Conservation (phyloP, 768 basidiomycete genomes). For the Tylopilus sp. region DNA sequence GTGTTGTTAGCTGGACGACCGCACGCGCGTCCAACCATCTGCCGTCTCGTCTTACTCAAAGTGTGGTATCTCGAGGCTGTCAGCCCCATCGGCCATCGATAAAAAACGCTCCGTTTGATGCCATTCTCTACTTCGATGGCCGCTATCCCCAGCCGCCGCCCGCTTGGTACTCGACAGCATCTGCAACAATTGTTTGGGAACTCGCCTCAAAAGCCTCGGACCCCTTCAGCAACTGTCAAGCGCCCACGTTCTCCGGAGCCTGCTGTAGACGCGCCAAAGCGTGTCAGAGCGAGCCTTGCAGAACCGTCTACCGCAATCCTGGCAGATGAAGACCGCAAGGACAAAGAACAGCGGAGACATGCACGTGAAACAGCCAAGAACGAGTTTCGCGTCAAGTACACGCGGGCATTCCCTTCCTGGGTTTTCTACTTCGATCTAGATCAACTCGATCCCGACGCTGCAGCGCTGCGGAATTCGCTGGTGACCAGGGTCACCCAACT, state of each 20-base stretch:
- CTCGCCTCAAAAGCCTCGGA: conserved; percentile 35
- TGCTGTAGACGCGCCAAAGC: conserved; percentile 40
- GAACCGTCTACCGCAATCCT: conserved; percentile 19
- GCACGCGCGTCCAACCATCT: not conserved
- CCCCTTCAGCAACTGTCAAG: conserved; percentile 36
- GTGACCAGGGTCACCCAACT: conserved; percentile 59
- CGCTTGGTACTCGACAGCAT: conserved; percentile 42
- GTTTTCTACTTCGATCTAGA: conserved; percentile 83
- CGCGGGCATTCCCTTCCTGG: conserved; percentile 78
- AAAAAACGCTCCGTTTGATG: conserved; percentile 4
- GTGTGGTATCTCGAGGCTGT: not conserved
- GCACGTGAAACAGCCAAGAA: conserved; percentile 55
- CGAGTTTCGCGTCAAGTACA: conserved; percentile 83
- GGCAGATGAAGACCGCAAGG: conserved; percentile 39
- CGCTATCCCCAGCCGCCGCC: conserved; percentile 43
- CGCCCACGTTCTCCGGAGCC: conserved; percentile 53
- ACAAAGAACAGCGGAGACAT: conserved; percentile 44
- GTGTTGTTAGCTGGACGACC: conserved; percentile 8
- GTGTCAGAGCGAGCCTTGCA: conserved; percentile 36
- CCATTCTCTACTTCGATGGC: conserved; percentile 34
- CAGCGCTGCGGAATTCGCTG: conserved; percentile 39
- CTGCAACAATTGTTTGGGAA: conserved; percentile 34
- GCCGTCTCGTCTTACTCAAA: not conserved
- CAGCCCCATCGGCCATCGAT: not conserved
- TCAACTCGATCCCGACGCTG: conserved; percentile 35